Evolutionary conservation across 2,329 filamentous ascomycete genomes (phyloP), one percentile per base, ranked within the genome.

Genomic region (Stagonosporopsis rhizophila): DNA sequence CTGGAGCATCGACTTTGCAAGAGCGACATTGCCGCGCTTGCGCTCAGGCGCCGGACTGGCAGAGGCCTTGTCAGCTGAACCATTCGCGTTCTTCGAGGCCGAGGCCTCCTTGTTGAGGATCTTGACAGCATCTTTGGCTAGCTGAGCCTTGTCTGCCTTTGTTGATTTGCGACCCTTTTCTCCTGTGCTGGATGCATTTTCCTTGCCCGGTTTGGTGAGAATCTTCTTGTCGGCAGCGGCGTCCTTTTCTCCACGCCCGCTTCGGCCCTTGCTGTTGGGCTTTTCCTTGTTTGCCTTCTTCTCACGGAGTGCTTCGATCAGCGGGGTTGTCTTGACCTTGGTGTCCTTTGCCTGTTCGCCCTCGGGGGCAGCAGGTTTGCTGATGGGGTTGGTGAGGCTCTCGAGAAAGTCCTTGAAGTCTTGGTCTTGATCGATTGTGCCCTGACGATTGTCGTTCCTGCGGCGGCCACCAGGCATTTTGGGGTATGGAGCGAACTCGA

Each of bases 321-420:
- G 78, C 0, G 95, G 95, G 0, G 95, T 98, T 0, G 88, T 93
- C 22, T 87, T 92, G 44, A 90, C 82, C 68, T 91, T 90, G 32
- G 84, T 82, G 60, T 81, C 82, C 61, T 82, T 82, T 25, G 83
- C 67, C 39, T 67, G 83, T 3, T 82, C 75, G 37, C 83, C 83
- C 28, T 86, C 82, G 23, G 83, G 78, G 22, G 80, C 76, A 9
- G 79, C 69, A 12, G 85, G 76, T 68, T 85, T 88, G n/a, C 78
- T 76, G 58, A 86, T 81, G 2, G 85, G 86, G 65, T 96, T 92
- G 1, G 93, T 96, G 42, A 98, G 83, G 50, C 86, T 89, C 74
- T 96, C 90, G 7, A 99, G 83, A 73, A 98, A 99, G 23, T 88
- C 87, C 80, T 97, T 96, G 68, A 97, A 99, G 67, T 98, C 95